Evolutionary conservation across 306 rosid genomes (phyloP).

Genomic region (Cicer arietinum): DNA sequence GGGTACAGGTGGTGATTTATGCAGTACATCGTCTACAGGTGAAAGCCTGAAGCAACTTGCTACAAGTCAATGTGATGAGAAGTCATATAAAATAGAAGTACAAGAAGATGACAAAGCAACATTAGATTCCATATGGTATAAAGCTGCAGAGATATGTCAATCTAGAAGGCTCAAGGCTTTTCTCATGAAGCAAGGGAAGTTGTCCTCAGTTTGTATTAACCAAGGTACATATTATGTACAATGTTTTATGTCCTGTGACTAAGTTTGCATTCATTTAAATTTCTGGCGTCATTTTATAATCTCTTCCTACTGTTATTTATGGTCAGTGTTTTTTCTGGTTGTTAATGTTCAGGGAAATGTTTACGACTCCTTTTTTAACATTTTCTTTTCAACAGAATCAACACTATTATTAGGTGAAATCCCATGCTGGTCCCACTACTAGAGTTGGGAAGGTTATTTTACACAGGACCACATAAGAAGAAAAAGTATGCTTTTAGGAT

Average conservation of each 20-base stretch:
- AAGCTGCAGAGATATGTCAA: slow-evolving; percentile 67
- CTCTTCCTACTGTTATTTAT: slow-evolving; percentile 25
- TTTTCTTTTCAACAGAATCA: background rate
- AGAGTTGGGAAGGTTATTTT: background rate
- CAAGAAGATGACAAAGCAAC: slow-evolving; percentile 61
- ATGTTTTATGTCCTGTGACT: background rate
- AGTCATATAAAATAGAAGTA: slow-evolving; percentile 48
- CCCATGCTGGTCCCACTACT: background rate
- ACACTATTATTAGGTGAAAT: background rate
- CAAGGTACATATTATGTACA: slow-evolving; percentile 55
- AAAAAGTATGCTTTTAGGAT: background rate
- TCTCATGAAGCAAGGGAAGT: slow-evolving; percentile 78
- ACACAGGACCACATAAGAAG: background rate
- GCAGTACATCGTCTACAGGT: slow-evolving; percentile 54
- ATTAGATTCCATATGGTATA: slow-evolving; percentile 80
- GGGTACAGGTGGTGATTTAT: slow-evolving; percentile 55
- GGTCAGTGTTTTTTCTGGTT: slow-evolving; percentile 10
- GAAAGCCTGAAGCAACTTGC: slow-evolving; percentile 56
- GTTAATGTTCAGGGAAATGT: background rate
- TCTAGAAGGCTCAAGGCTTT: slow-evolving; percentile 65
- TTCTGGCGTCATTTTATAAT: background rate
- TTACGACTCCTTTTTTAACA: background rate
- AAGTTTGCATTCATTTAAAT: background rate
- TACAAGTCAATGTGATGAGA: slow-evolving; percentile 50
- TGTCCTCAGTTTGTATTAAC: slow-evolving; percentile 65